Conservation (phyloP, 257 asterid species). For the Lycium barbarum region DNA sequence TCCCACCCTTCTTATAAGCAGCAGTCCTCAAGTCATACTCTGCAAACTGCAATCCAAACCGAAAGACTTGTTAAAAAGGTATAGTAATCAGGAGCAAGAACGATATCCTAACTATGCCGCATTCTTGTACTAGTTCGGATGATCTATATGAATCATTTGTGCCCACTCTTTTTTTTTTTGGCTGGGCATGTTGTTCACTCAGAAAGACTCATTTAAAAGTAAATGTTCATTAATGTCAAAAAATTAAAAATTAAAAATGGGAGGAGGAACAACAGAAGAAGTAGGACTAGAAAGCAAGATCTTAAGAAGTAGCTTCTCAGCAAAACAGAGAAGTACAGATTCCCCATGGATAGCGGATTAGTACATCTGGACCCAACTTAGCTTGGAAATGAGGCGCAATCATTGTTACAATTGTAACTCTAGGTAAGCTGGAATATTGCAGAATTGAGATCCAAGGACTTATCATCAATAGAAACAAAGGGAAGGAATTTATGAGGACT, state of each 20-base stretch:
- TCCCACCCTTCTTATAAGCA: constrained; percentile 3
- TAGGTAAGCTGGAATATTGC: neutral
- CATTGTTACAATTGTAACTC: neutral
- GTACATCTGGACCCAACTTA: neutral
- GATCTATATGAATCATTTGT: neutral
- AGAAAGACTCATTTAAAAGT: neutral
- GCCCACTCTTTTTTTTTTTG: neutral
- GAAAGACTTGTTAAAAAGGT: neutral
- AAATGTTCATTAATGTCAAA: neutral
- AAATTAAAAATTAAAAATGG: neutral
- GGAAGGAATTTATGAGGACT: neutral
- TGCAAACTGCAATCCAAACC: constrained; percentile 26
- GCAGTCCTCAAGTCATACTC: constrained; percentile 1
- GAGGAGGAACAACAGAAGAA: neutral
- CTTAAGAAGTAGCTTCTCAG: neutral
- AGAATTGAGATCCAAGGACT: neutral
- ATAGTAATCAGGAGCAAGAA: constrained; percentile 1
- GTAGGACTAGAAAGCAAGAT: neutral
- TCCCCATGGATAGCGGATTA: neutral
- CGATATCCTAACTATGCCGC: neutral
- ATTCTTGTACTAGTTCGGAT: neutral
- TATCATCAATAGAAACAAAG: too few species aligned
- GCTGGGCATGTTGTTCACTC: constrained; percentile 6
- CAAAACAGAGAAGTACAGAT: neutral
- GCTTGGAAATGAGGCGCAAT: neutral